A percentile compares a stretch with the other conserved stretches of the same genome.
Evolutionary conservation across 805 yeast genomes (phyloP).

Genomic region (Lipomyces kockii): DNA sequence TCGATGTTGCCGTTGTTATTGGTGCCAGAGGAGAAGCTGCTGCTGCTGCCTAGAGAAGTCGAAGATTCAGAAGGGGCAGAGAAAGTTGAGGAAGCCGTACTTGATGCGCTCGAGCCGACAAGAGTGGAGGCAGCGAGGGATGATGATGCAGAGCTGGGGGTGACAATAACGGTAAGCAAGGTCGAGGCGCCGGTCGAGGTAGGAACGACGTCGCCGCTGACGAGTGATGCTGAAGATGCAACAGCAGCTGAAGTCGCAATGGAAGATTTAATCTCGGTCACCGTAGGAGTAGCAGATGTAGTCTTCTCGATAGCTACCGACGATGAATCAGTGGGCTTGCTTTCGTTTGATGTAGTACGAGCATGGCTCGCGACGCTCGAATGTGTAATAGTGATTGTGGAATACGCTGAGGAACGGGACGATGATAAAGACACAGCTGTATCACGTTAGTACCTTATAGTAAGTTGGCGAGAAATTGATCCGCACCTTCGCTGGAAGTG

Average conservation of each 20-base stretch:
- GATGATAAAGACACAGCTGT: background rate
- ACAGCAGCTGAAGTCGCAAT: constrained; percentile 19
- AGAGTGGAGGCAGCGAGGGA: constrained; percentile 8
- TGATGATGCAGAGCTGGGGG: background rate
- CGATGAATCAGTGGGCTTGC: background rate
- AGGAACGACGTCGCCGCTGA: constrained; percentile 18
- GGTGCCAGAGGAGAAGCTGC: constrained; percentile 6
- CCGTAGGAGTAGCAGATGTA: constrained; percentile 4
- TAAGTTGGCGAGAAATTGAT: background rate
- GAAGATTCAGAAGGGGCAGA: constrained; percentile 8
- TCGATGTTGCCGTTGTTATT: background rate
- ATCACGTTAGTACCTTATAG: background rate
- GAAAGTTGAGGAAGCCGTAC: constrained; percentile 10
- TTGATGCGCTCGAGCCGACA: background rate
- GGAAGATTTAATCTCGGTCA: constrained; percentile 3
- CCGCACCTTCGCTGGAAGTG: background rate
- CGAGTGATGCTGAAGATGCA: constrained; percentile 20
- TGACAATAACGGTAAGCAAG: background rate
- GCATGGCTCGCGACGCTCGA: background rate
- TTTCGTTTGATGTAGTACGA: background rate
- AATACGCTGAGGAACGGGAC: background rate
- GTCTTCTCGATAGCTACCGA: background rate
- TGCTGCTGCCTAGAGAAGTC: background rate
- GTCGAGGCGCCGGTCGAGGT: constrained; percentile 12
- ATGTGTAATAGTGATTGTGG: constrained; percentile 1